These are phyloP conservation scores for Phenoliferia sp. DNA, from an alignment of 1,284 basidiomycete genomes.

Conservation along the genomic window DNA sequence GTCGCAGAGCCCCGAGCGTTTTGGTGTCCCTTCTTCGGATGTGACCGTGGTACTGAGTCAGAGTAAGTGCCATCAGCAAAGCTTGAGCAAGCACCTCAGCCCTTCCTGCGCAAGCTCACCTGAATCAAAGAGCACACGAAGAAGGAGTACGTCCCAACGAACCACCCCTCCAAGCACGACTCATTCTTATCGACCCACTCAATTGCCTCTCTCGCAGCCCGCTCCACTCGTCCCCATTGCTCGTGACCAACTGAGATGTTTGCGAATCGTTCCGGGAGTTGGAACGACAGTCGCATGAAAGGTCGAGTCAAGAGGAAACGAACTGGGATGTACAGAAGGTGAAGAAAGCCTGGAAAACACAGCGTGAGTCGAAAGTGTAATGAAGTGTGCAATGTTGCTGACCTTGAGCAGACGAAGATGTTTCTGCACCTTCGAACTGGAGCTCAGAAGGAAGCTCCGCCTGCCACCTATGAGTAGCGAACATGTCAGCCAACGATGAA, in stretches of 20 bases:
- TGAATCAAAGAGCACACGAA: conserved; percentile 85
- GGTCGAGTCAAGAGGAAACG: conserved; percentile 52
- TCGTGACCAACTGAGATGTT: conserved; percentile 74
- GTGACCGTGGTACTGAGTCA: conserved; percentile 80
- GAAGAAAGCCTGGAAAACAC: conserved; percentile 66
- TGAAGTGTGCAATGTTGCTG: neutral
- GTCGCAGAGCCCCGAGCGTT: conserved; percentile 67
- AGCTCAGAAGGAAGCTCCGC: conserved; percentile 66
- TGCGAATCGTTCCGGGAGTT: conserved; percentile 70
- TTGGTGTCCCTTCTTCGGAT: conserved; percentile 71
- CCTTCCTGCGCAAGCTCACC: conserved; percentile 51
- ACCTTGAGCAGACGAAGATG: conserved; percentile 28
- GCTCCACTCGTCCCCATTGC: conserved; percentile 69
- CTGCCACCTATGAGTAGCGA: conserved; percentile 56
- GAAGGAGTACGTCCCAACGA: conserved; percentile 79
- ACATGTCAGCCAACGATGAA: neutral
- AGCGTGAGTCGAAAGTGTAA: conserved; percentile 12
- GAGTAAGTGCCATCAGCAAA: too few species aligned
- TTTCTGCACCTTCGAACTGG: conserved; percentile 61
- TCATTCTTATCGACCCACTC: conserved; percentile 85
- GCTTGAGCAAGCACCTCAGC: neutral
- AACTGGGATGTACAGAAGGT: conserved; percentile 78
- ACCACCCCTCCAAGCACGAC: conserved; percentile 74
- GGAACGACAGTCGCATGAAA: conserved; percentile 88
- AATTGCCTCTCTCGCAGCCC: conserved; percentile 70